Base-by-base conservation (phyloP, 1,139 yeast species). In the Blastobotrys aristatus region DNA sequence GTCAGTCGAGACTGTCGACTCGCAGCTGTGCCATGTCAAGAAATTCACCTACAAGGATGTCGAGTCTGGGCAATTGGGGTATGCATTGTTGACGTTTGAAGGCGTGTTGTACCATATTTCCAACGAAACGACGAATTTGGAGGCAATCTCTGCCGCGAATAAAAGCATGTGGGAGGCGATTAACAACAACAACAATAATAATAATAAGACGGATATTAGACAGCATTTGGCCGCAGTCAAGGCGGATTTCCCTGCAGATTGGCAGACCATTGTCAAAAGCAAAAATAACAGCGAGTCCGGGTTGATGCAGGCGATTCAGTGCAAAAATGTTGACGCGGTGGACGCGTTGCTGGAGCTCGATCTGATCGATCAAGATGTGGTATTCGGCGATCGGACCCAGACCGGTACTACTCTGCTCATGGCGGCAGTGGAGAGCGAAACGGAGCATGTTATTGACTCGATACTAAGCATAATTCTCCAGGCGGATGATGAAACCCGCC, bases 81-180 rank as follows among this genome's bases (percentile, higher is more conserved):
- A 82, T 57, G 75, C 82, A 0, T 57, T 89, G 29, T 83, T 95
- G 46, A 87, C 95, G 10, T 69, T 89, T 40, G 96, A 89, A 59
- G 96, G 92, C 0, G 95, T 88, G 0, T 59, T 88, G 6, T 78
- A 69, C 51, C 94, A 84, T 60, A 71, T 87, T 24, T 64, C 64
- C 10, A 69, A 71, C 38, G 75, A 76, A 38, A 50, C 70, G n/a
- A 52, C 59, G 1, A 71, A 72, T 7, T 64, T 86, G 40, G 59
- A 67, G 1, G 55, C 56, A 0, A 63, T 71, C 6, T 80, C 92
- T 0, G 62, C 61, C 5, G 61, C 63, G 1, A 87, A 86, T 61
- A 65, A 63, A 38, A 64, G 64, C n/a, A 68, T 83, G 29, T 82
- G 89, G 83, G 60, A 70, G 0, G 65, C 74, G 2, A 74, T 84